Evolutionary conservation across 495 filamentous ascomycete genomes (phyloP).

Genomic region (Xylaria telfairii): DNA sequence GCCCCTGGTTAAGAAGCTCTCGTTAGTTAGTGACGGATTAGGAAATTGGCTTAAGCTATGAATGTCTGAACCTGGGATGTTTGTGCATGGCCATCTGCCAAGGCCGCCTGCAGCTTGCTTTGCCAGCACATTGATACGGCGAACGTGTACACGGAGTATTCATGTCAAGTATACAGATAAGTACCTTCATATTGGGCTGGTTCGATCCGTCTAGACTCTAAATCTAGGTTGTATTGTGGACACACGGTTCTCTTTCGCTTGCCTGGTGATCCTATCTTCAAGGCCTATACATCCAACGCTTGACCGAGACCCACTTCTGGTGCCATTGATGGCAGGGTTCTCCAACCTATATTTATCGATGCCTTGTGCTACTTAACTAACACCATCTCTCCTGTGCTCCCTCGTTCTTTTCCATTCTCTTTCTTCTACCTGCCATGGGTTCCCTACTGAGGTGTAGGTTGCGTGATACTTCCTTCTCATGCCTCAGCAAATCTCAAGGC

Average conservation of each 20-base stretch:
- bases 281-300: slow-evolving; percentile 20
- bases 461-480: not conserved
- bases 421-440: not conserved
- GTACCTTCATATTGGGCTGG: slow-evolving; percentile 8
- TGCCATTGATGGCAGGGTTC: slow-evolving; percentile 6
- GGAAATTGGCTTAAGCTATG: slow-evolving; percentile 24
- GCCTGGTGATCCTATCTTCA: slow-evolving; percentile 13
- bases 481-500: not conserved
- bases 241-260: slow-evolving; percentile 17
- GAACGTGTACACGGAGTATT: slow-evolving; percentile 12
- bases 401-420: not conserved
- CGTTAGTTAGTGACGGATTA: slow-evolving; percentile 23
- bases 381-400: not conserved
- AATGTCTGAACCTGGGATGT: slow-evolving; percentile 18
- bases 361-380: not conserved
- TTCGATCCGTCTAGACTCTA: slow-evolving; percentile 1
- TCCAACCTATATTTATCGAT: slow-evolving; percentile 4
- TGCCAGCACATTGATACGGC: slow-evolving; percentile 24
- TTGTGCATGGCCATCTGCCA: slow-evolving; percentile 28
- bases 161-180: slow-evolving; percentile 19
- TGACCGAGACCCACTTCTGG: slow-evolving; percentile 27
- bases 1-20: slow-evolving; percentile 11
- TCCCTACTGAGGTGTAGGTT: not conserved
- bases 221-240: slow-evolving; percentile 24
- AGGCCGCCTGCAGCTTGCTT: slow-evolving; percentile 29